Percentiles rank a stretch among this genome's conserved stretches.
phyloP scores from a whole-genome alignment of 768 basidiomycete species.

The Calocera cornea region DNA sequence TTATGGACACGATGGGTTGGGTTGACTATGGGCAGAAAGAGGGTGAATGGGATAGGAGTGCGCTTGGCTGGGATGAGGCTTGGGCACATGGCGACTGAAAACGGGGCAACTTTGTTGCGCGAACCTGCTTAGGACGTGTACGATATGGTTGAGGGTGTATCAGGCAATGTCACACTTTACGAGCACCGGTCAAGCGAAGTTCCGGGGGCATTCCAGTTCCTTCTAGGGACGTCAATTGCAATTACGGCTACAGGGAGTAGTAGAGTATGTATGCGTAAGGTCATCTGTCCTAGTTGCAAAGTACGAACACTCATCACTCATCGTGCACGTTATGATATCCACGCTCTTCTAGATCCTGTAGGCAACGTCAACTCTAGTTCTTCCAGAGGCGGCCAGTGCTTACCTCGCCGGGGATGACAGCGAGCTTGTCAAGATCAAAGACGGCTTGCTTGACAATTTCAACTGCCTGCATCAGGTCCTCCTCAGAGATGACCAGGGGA shows the following conservation, averaged over 20 bases:
- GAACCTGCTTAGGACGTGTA: too few species aligned
- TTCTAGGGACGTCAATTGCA: neutral
- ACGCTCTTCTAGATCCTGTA: neutral
- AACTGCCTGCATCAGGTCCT: constrained; percentile 62
- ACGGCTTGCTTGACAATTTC: constrained; percentile 63
- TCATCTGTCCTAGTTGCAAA: neutral
- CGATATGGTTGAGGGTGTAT: too few species aligned
- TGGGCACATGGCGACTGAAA: constrained; percentile 32
- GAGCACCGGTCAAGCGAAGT: neutral
- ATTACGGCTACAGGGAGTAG: constrained; percentile 1
- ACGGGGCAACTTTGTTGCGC: neutral
- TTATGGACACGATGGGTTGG: constrained; percentile 47
- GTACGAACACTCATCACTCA: neutral
- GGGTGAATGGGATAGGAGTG: constrained; percentile 43
- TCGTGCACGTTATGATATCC: constrained; percentile 1
- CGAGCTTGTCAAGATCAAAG: constrained; percentile 64
- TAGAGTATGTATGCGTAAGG: neutral
- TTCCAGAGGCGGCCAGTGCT: neutral
- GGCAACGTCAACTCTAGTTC: neutral
- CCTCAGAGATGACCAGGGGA: constrained; percentile 85
- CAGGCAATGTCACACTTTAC: too few species aligned
- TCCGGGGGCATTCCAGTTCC: neutral
- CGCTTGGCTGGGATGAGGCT: constrained; percentile 46
- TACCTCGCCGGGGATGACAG: constrained; percentile 12
- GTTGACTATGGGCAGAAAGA: constrained; percentile 37